Conservation (phyloP, 2,329 filamentous ascomycete species). For the Magnaporthales sp. region DNA sequence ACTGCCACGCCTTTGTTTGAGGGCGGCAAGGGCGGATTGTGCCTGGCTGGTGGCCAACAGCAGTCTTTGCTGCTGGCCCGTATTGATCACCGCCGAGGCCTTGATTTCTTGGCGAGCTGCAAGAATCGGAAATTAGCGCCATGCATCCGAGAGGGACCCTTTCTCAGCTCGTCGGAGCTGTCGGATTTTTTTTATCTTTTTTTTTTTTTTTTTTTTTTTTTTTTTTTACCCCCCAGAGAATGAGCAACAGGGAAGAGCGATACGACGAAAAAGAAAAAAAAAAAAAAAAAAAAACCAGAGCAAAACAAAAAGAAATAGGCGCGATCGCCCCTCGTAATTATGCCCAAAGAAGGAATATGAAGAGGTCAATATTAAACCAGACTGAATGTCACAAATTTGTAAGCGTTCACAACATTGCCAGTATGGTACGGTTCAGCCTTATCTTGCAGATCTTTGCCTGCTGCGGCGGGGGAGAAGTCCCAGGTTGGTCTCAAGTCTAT, state of each 20-base stretch:
- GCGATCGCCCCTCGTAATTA: too few relatives aligned
- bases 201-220: too few relatives aligned
- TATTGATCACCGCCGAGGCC: neutral
- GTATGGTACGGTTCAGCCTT: neutral
- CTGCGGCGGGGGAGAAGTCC: conserved; percentile 6
- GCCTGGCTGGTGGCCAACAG: neutral
- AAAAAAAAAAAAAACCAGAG: too few relatives aligned
- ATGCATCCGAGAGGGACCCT: neutral
- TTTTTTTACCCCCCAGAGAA: too few relatives aligned
- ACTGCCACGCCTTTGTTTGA: neutral
- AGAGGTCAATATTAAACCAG: too few relatives aligned
- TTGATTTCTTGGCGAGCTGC: neutral
- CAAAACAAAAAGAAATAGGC: too few relatives aligned
- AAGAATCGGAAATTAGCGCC: neutral
- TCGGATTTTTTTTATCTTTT: neutral
- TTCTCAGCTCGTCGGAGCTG: neutral
- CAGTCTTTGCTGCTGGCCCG: neutral
- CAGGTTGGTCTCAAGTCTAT: conserved; percentile 31
- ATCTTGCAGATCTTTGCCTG: conserved; percentile 18
- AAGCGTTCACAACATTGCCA: neutral
- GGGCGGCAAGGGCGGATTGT: neutral
- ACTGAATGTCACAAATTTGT: too few relatives aligned
- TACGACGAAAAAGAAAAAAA: too few relatives aligned
- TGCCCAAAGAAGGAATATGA: too few relatives aligned
- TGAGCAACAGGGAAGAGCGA: too few relatives aligned